Conservation (phyloP, 352 stramenopile genomes). For the Phytophthora ohioensis region DNA sequence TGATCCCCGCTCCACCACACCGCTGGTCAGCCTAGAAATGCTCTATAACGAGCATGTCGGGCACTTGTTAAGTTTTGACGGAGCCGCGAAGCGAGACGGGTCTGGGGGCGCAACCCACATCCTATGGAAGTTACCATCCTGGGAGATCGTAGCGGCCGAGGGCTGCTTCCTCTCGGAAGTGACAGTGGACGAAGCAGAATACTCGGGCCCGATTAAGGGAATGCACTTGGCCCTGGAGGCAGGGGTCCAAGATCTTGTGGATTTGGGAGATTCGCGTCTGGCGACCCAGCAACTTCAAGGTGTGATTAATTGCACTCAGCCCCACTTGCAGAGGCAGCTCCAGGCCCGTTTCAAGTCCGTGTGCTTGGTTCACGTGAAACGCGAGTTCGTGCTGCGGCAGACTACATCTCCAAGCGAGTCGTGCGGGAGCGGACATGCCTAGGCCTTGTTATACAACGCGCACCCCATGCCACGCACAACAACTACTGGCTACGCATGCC, state of each 20-base stretch:
- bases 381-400: too few relatives aligned
- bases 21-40: conserved; percentile 2
- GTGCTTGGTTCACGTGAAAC: too few relatives aligned
- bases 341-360: too few relatives aligned
- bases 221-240: neutral
- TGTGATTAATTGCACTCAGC: too few relatives aligned
- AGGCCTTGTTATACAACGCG: too few relatives aligned
- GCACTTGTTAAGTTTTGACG: conserved; percentile 10
- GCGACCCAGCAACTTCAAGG: neutral
- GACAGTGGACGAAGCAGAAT: conserved; percentile 8
- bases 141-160: too few relatives aligned
- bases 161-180: conserved; percentile 6
- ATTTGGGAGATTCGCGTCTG: conserved; percentile 4
- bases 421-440: too few relatives aligned
- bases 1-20: too few relatives aligned
- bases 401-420: too few relatives aligned
- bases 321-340: too few relatives aligned
- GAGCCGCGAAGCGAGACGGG: conserved; percentile 5
- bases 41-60: neutral
- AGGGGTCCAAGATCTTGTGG: conserved; percentile 1
- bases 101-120: conserved; percentile 6
- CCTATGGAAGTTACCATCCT: conserved; percentile 4
- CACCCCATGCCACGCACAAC: too few relatives aligned
- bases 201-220: conserved; percentile 2
- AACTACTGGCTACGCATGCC: too few relatives aligned